Conservation (phyloP, 805 yeast genomes). For the Pichia heedii region DNA sequence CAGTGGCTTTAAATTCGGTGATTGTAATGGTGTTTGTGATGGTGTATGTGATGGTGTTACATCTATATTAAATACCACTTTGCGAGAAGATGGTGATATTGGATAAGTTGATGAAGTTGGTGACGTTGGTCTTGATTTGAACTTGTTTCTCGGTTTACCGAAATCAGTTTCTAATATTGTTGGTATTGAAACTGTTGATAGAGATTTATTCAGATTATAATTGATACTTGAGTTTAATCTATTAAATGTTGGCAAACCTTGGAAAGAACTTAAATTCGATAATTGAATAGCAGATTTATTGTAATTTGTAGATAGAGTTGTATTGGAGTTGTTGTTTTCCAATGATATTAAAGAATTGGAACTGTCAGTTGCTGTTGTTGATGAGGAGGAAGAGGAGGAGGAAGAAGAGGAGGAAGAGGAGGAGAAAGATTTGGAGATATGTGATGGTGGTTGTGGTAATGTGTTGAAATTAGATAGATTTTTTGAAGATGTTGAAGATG, state of each 20-base stretch:
- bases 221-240: slow-evolving; percentile 11
- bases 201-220: neutral
- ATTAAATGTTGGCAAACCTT: slow-evolving; percentile 15
- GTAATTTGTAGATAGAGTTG: slow-evolving; percentile 18
- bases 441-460: slow-evolving; percentile 20
- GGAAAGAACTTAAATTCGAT: neutral
- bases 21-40: slow-evolving; percentile 28
- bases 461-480: too few species aligned
- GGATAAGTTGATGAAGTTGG: slow-evolving; percentile 17
- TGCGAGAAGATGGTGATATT: slow-evolving; percentile 32
- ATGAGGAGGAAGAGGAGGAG: too few species aligned
- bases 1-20: slow-evolving; percentile 27
- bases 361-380: too few species aligned
- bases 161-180: slow-evolving; percentile 12
- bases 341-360: too few species aligned
- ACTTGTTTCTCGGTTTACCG: slow-evolving; percentile 22
- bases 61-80: slow-evolving; percentile 16
- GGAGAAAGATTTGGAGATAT: slow-evolving; percentile 15
- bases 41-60: slow-evolving; percentile 28
- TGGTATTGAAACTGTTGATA: slow-evolving; percentile 13
- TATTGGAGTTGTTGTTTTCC: too few species aligned
- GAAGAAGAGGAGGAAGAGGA: too few species aligned
- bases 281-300: neutral
- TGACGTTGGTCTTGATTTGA: slow-evolving; percentile 26
- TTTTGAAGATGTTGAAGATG: slow-evolving; percentile 23